Conservation (phyloP, 2,329 filamentous ascomycete species). For the Dactylellina leptospora region DNA sequence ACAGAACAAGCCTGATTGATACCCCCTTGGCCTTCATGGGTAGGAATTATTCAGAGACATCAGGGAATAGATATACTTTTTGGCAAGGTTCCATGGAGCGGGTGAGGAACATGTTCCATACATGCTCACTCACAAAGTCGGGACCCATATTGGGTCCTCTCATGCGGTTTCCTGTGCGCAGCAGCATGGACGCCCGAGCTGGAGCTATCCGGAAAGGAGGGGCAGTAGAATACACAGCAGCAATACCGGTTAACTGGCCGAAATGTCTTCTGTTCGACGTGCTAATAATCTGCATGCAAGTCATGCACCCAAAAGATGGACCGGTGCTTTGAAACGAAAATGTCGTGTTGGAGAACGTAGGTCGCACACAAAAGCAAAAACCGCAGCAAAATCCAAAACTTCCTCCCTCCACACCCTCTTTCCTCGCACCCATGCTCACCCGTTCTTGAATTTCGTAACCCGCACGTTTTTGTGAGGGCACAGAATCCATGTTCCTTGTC, state of each 20-base stretch:
- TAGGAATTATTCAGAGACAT: slow-evolving; percentile 29
- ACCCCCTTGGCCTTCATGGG: slow-evolving; percentile 33
- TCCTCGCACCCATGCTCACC: slow-evolving; percentile 16
- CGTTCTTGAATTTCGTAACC: slow-evolving; percentile 43
- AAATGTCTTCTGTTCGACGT: slow-evolving; percentile 23
- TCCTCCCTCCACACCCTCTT: slow-evolving; percentile 16
- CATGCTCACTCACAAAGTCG: slow-evolving; percentile 1
- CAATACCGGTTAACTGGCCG: slow-evolving; percentile 32
- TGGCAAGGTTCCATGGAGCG: slow-evolving; percentile 29
- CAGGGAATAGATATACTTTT: slow-evolving; percentile 53
- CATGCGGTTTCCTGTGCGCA: slow-evolving; percentile 19
- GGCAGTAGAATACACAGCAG: slow-evolving; percentile 12
- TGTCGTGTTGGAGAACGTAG: slow-evolving; percentile 37
- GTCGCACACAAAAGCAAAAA: slow-evolving; percentile 41
- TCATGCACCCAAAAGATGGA: slow-evolving; percentile 36
- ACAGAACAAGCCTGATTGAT: slow-evolving; percentile 37
- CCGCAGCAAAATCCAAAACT: slow-evolving; percentile 23
- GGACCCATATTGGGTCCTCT: slow-evolving; percentile 25
- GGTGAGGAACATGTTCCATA: too few species aligned
- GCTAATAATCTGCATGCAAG: slow-evolving; percentile 38
- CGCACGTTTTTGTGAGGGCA: slow-evolving; percentile 31
- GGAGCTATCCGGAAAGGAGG: slow-evolving; percentile 7
- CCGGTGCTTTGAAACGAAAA: slow-evolving; percentile 30
- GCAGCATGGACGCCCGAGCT: too few species aligned
- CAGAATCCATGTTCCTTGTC: slow-evolving; percentile 14